These are phyloP conservation scores for Akanthomyces dipterigenus DNA, from an alignment of 2,329 filamentous ascomycete species.

Conservation along the genomic window DNA sequence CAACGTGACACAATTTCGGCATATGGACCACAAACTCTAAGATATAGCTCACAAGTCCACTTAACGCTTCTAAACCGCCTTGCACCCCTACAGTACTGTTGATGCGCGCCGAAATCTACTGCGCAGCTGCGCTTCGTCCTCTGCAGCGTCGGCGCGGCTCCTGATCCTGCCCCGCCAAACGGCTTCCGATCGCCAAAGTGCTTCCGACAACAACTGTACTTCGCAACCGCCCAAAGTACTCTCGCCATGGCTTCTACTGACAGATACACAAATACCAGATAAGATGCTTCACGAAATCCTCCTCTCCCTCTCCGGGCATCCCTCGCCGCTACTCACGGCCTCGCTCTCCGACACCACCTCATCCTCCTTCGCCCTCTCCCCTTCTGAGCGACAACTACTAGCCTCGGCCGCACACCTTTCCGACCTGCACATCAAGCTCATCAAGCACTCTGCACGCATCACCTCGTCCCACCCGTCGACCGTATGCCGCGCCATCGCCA, in stretches of 20 bases:
- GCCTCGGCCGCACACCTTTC: slow-evolving; percentile 70
- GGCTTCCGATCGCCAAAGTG: not conserved
- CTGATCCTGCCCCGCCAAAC: not conserved
- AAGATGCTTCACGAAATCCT: slow-evolving; percentile 97
- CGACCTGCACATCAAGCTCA: slow-evolving; percentile 67
- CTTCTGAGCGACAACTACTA: slow-evolving; percentile 77
- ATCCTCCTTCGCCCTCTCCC: slow-evolving; percentile 51
- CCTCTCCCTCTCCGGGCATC: slow-evolving; percentile 89
- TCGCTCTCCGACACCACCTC: slow-evolving; percentile 35
- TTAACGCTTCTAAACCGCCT: not conserved
- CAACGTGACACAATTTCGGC: too few species aligned
- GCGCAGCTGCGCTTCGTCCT: slow-evolving; percentile 1
- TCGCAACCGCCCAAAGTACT: not conserved
- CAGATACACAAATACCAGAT: not conserved
- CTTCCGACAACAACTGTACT: not conserved
- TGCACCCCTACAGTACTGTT: not conserved
- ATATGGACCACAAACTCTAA: not conserved
- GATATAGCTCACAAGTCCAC: not conserved
- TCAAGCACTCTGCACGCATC: slow-evolving; percentile 59
- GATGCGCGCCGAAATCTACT: not conserved
- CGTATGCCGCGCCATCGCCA: slow-evolving; percentile 81
- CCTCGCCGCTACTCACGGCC: slow-evolving; percentile 73
- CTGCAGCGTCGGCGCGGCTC: not conserved
- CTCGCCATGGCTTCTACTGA: not conserved
- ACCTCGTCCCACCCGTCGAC: slow-evolving; percentile 67